phyloP scores from a whole-genome alignment of 441 rosid species.

The Raphanus hybrid region DNA sequence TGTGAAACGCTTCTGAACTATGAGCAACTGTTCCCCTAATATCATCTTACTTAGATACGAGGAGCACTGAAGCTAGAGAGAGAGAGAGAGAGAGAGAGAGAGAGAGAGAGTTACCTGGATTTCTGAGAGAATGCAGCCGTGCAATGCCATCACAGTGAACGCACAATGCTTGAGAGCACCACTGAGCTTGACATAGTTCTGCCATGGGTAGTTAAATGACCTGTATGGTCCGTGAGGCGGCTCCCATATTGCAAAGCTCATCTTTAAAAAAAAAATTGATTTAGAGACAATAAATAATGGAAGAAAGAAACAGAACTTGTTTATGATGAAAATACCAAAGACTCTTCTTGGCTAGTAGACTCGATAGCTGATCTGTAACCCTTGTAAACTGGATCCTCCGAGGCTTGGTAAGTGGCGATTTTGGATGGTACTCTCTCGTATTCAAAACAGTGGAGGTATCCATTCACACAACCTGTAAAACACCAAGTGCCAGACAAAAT shows the following conservation, averaged over 20 bases:
- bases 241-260: slow-evolving; percentile 81
- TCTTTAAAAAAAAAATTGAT: slow-evolving; percentile 37
- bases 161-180: slow-evolving; percentile 79
- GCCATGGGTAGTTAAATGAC: slow-evolving; percentile 67
- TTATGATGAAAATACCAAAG: slow-evolving; percentile 50
- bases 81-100: slow-evolving; percentile 17
- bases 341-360: slow-evolving; percentile 68
- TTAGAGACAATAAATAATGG: slow-evolving; percentile 7
- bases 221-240: slow-evolving; percentile 80
- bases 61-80: not conserved
- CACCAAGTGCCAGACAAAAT: not conserved
- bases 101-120: slow-evolving; percentile 56
- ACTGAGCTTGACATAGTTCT: slow-evolving; percentile 66
- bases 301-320: no score
- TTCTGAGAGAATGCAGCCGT: slow-evolving; percentile 75
- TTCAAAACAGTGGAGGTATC: slow-evolving; percentile 59
- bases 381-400: slow-evolving; percentile 69
- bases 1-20: slow-evolving; percentile 35
- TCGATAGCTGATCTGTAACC: slow-evolving; percentile 76
- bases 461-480: slow-evolving; percentile 62
- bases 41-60: not conserved
- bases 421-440: slow-evolving; percentile 63
- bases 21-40: not conserved
- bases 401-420: slow-evolving; percentile 69
- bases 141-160: slow-evolving; percentile 72